Evolutionary conservation across 1,139 yeast genomes (phyloP), one percentile per base, ranked within the genome.

Genomic region (Hansenula lynferdii): DNA sequence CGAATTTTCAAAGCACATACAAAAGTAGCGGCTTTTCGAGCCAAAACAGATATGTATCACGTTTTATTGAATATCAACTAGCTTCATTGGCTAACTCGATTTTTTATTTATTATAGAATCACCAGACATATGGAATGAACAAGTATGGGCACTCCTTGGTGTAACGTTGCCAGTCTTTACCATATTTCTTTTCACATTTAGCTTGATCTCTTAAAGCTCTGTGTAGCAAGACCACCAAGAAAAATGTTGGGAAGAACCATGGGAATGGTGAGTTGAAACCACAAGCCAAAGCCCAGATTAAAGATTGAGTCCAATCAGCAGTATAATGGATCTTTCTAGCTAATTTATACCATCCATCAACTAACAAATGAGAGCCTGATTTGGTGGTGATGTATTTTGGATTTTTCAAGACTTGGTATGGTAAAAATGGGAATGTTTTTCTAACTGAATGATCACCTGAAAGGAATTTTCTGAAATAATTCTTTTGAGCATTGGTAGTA

Each of bases 301-400:
- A 68, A 39, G 95, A 77, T 68, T 87, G 96, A 37, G 76, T 68
- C 72, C 82, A 89, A 62, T 92, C 98, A 27, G 96, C 97, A 34
- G 97, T 89, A 71, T 92, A 92, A 64, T 90, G 95, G 51, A 82
- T 79, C 67, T 92, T 92, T 68, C 98, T 81, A 11, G 97, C 98
- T 54, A 78, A 83, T 45, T 72, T 79, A 64, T 80, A 85, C 97
- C 97, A 92, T 28, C 98, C 98, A 56, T 89, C 96, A 37, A 92
- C 81, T 54, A 92, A 73, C 57, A 92, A 72, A 36, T 77, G 69
- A 11, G 95, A 81, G 14, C 98, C 98, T 53, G 82, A 82, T 53
- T 77, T 79, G 61, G 97, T 87, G 52, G 73, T 73, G 64, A 92
- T 83, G 65, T 84, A 90, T 49, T 73, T 75, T 34, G 98, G 98